Evolutionary conservation across 2,329 filamentous ascomycete genomes (phyloP).

Genomic region (Colletotrichum godetiae): DNA sequence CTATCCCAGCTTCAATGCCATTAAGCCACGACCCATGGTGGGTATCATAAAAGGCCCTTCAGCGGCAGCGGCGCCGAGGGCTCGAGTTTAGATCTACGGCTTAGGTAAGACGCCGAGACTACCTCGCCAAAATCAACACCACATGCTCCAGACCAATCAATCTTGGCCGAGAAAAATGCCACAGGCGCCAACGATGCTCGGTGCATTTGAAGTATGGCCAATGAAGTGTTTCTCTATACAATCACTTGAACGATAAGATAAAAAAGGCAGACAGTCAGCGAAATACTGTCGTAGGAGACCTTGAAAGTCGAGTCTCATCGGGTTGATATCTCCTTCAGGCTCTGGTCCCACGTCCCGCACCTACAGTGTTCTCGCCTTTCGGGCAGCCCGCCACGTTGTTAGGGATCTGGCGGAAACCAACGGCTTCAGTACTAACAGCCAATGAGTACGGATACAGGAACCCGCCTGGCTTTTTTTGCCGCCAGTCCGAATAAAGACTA

Average conservation of each 20-base stretch:
- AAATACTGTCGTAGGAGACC: not conserved
- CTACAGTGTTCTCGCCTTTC: slow-evolving; percentile 25
- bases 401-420: not conserved
- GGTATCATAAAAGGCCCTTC: slow-evolving; percentile 16
- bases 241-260: not conserved
- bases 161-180: not conserved
- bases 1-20: slow-evolving; percentile 23
- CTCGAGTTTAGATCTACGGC: not conserved
- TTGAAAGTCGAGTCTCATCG: not conserved
- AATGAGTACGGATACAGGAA: not conserved
- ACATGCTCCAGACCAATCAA: not conserved
- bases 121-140: not conserved
- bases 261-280: not conserved
- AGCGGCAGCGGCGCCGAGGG: slow-evolving; percentile 22
- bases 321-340: slow-evolving; percentile 5
- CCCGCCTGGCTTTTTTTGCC: slow-evolving; percentile 2
- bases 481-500: slow-evolving; percentile 26
- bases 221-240: not conserved
- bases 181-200: not conserved
- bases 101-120: slow-evolving; percentile 11
- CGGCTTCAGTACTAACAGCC: slow-evolving; percentile 2
- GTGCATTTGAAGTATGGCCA: not conserved
- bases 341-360: slow-evolving; percentile 14
- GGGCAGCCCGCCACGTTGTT: slow-evolving; percentile 14
- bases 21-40: not conserved